phyloP scores from a whole-genome alignment of 805 yeast species.

The Candida methanosorbosa region DNA sequence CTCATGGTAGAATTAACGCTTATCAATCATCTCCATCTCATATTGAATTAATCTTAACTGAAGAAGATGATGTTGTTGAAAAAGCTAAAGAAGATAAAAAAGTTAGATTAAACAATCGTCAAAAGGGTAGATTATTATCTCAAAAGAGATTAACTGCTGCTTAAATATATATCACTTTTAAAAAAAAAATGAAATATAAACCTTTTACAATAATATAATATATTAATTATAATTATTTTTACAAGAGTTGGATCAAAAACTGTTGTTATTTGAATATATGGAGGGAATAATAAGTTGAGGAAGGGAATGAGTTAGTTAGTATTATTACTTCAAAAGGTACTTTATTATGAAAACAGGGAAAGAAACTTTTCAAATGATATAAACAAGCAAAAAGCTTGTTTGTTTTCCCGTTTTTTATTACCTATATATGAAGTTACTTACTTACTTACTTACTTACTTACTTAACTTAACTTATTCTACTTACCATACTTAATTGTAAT shows the following conservation, averaged over 20 bases:
- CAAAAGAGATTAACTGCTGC: conserved; percentile 80
- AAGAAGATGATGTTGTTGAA: conserved; percentile 87
- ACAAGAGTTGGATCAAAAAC: too few species aligned
- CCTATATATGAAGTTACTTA: neutral
- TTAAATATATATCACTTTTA: too few species aligned
- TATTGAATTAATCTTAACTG: conserved; percentile 95
- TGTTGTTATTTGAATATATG: too few species aligned
- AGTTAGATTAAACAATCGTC: conserved; percentile 81
- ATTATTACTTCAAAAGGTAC: too few species aligned
- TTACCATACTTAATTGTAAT: too few species aligned
- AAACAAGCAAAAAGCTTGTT: neutral
- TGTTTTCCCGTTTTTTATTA: neutral
- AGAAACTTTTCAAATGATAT: neutral
- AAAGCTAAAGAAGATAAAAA: conserved; percentile 55
- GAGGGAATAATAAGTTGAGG: too few species aligned
- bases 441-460: neutral
- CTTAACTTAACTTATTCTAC: too few species aligned
- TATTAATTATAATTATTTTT: too few species aligned
- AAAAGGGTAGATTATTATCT: conserved; percentile 83
- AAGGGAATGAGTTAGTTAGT: too few species aligned
- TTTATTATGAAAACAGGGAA: neutral
- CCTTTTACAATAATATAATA: too few species aligned
- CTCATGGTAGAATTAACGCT: conserved; percentile 99
- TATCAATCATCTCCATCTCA: conserved; percentile 99
- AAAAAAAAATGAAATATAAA: too few species aligned